Base-by-base conservation (phyloP, 106 monocot genomes). In the Dendrobium catenatum region DNA sequence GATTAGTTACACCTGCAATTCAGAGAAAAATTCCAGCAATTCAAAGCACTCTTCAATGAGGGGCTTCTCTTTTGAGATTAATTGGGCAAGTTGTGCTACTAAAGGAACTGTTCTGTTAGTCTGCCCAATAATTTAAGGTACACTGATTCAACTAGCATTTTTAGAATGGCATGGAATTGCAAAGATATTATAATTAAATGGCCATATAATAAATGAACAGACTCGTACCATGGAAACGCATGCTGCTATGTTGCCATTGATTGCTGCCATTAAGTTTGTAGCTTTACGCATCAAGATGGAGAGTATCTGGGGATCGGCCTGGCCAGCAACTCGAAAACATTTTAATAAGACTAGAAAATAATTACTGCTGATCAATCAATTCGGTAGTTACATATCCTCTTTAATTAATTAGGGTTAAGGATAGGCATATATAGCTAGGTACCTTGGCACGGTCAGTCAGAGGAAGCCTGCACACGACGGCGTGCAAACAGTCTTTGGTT, bases 381-480 rank as follows among this genome's bases (percentile, higher is more conserved):
- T 37, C 37, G 3, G 37, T 37, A 37, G 37, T n/a, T 72, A 72
- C 16, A 72, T 72, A 72, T 33, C 37, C 37, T 37, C 37, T 37
- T 37, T 37, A 37, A 3, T 3, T 37, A 37, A 37, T 37, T 37
- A 37, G 37, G 0, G 3, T 46, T 8, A 46, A 46, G 18, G 16
- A 37, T 70, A 31, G 31, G 31, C 31, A 31, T 31, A 31, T 31
- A 31, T 31, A 70, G 4, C 4, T 2, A 70, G 27, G 11, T 3
- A 86, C 84, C 82, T 86, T 82, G 40, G 89, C 89, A 59, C 78
- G 82, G 72, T 87, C 82, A 17, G 80, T 74, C 19, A 89, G 74
- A 33, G 89, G 89, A 5, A 87, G 41, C 56, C 78, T 85, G 26
- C 66, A 85, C 9, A 89, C 84, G 6, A 80, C 80, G 19, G 86